These are phyloP conservation scores for Ophiocordyceps camponoti-saundersi DNA, from an alignment of 2,329 filamentous ascomycete species.

Conservation along the genomic window DNA sequence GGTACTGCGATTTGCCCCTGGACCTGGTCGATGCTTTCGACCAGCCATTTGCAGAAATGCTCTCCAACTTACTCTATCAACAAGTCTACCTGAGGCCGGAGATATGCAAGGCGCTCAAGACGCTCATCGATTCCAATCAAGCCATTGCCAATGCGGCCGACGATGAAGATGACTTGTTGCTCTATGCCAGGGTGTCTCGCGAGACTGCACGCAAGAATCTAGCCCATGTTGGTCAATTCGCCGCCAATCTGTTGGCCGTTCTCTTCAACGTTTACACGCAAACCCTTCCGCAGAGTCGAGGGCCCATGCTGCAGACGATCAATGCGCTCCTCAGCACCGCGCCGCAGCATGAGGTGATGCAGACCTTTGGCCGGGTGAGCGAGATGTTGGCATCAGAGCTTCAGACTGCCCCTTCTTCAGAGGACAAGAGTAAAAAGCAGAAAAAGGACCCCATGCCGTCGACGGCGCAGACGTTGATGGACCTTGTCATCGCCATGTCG, in stretches of 20 bases:
- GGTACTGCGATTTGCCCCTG: constrained; percentile 84
- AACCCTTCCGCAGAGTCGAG: constrained; percentile 81
- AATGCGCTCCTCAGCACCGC: constrained; percentile 89
- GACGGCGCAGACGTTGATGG: constrained; percentile 88
- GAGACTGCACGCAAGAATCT: constrained; percentile 63
- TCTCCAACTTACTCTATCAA: constrained; percentile 84
- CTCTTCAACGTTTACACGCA: constrained; percentile 99
- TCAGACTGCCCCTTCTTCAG: constrained; percentile 28
- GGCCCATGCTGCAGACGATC: constrained; percentile 83
- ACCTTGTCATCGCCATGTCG: constrained; percentile 90
- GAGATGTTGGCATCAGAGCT: constrained; percentile 66
- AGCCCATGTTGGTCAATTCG: constrained; percentile 59
- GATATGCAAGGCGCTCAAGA: constrained; percentile 72
- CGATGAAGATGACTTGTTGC: constrained; percentile 52
- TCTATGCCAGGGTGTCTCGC: constrained; percentile 65
- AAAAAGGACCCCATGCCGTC: constrained; percentile 66
- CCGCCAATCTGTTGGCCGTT: constrained; percentile 82
- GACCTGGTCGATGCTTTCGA: constrained; percentile 67
- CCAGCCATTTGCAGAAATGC: constrained; percentile 71
- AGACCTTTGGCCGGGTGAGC: constrained; percentile 78
- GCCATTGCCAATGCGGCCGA: constrained; percentile 54
- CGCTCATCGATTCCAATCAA: constrained; percentile 82
- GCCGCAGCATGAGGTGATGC: constrained; percentile 58
- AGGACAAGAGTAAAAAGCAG: constrained; percentile 45
- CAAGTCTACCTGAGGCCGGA: constrained; percentile 77